Evolutionary conservation across 768 basidiomycete species (phyloP).

Genomic region (Ramaria sp.): DNA sequence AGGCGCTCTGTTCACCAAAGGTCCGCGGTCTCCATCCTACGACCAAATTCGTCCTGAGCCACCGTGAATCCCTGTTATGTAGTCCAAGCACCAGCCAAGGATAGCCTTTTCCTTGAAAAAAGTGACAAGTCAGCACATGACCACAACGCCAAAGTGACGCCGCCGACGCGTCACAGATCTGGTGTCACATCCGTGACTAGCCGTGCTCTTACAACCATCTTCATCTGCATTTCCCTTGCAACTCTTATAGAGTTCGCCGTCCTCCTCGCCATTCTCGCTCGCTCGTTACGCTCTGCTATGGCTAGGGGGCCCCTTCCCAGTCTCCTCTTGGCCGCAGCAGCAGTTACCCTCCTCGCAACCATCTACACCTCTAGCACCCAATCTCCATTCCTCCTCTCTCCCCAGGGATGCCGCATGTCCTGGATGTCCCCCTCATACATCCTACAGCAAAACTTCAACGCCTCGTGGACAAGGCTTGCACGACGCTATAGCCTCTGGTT

Average conservation of each 20-base stretch:
- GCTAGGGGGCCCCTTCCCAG: neutral
- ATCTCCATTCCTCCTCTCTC: conserved; percentile 47
- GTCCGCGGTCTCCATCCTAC: too few species aligned
- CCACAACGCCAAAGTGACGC: too few species aligned
- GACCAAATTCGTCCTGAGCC: too few species aligned
- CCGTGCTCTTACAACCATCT: too few species aligned
- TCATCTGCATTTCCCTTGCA: neutral
- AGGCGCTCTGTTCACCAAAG: too few species aligned
- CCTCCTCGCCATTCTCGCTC: neutral
- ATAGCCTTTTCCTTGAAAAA: too few species aligned
- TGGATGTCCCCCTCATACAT: conserved; percentile 92
- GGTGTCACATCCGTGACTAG: too few species aligned
- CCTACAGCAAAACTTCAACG: conserved; percentile 55
- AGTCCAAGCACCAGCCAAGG: too few species aligned
- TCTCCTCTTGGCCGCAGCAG: neutral
- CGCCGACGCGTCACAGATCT: too few species aligned
- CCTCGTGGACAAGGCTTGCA: conserved; percentile 61
- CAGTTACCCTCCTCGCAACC: conserved; percentile 24
- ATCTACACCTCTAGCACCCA: conserved; percentile 36
- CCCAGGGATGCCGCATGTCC: conserved; percentile 93
- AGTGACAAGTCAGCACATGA: too few species aligned
- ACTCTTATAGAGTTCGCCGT: neutral
- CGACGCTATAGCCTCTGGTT: conserved; percentile 76
- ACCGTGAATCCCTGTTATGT: too few species aligned
- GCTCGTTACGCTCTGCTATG: neutral